Base-by-base conservation (phyloP, 1,139 yeast species). In the Candida glucosophila region DNA sequence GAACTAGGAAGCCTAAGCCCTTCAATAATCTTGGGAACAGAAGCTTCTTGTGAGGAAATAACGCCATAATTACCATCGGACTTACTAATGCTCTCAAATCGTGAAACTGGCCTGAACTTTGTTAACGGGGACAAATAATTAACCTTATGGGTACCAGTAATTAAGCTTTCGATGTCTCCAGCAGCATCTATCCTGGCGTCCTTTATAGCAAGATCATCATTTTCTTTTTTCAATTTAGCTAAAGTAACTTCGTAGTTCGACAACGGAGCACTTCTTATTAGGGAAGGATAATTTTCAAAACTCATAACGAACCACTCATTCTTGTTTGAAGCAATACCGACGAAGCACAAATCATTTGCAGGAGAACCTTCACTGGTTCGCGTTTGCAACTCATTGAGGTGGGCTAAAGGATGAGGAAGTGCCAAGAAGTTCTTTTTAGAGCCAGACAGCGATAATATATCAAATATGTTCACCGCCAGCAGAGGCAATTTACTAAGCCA, bases 301-400 rank as follows among this genome's bases (percentile, higher is more conserved):
- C 94, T 80, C 70, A 88, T 66, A 7, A 95, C 96, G 56, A 71
- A 83, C 95, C 95, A 86, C 26, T 82, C 78, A 17, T 49, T 39
- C 4, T 76, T 74, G 28, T 65, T 65, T 8, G 66, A 58, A 0
- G 90, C 78, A 34, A 67, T 62, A 35, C 79, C 83, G 13, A 86
- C 58, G 44, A 73, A 85, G 2, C 86, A 64, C 27, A 59, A 41
- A 32, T 61, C 60, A 20, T 40, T 37, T 62, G 69, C 37, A 14
- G 45, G 33, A 4, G 43, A 30, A 14, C 43, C 46, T n/a, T 47
- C 43, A 22, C 47, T 48, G 16, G 30, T 32, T 12, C 43, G 36
- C 15, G 50, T 35, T 34, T 60, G 68, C 15, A 52, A 41, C 24
- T 51, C 51, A 32, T 49, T 54, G 35, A 66, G 44, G 10, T 57